These are phyloP conservation scores for Yarrowia osloensis DNA, from an alignment of 805 yeast genomes.

Conservation along the genomic window DNA sequence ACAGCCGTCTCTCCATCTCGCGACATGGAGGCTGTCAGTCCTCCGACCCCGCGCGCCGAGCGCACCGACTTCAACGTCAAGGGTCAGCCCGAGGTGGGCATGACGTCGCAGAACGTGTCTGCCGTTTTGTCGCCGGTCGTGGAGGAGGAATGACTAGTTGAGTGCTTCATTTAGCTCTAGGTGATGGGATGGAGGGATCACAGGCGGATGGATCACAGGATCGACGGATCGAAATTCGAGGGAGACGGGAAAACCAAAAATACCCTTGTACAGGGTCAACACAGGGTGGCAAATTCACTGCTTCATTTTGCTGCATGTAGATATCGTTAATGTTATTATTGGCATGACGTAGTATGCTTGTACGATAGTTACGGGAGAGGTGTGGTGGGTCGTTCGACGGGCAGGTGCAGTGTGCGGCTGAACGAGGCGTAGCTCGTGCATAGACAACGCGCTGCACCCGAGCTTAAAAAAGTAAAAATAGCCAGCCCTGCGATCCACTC, in stretches of 20 bases:
- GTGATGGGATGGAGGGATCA: too few species aligned
- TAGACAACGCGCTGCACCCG: not conserved
- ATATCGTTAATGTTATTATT: not conserved
- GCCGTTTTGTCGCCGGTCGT: slow-evolving; percentile 19
- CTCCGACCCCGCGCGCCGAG: not conserved
- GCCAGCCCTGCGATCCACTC: not conserved
- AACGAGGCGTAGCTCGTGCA: slow-evolving; percentile 2
- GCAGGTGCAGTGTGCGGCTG: slow-evolving; percentile 8
- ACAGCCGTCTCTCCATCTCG: not conserved
- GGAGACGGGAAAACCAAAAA: not conserved
- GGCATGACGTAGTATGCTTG: not conserved
- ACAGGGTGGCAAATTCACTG: not conserved
- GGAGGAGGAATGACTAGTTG: slow-evolving; percentile 22
- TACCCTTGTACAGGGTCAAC: not conserved
- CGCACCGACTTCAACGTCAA: not conserved
- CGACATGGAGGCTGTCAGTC: not conserved
- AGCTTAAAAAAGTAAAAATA: slow-evolving; percentile 8
- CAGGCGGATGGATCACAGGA: not conserved
- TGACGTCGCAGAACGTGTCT: slow-evolving; percentile 4
- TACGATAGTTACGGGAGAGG: not conserved
- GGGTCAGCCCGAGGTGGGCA: slow-evolving; percentile 18
- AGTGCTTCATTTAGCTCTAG: slow-evolving; percentile 14
- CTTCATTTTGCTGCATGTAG: slow-evolving; percentile 20
- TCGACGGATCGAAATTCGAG: too few species aligned
- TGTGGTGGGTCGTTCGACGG: not conserved